These are phyloP conservation scores for Tieghemostelium lacteum DNA, from an alignment of 78 protist species.

Conservation along the genomic window DNA sequence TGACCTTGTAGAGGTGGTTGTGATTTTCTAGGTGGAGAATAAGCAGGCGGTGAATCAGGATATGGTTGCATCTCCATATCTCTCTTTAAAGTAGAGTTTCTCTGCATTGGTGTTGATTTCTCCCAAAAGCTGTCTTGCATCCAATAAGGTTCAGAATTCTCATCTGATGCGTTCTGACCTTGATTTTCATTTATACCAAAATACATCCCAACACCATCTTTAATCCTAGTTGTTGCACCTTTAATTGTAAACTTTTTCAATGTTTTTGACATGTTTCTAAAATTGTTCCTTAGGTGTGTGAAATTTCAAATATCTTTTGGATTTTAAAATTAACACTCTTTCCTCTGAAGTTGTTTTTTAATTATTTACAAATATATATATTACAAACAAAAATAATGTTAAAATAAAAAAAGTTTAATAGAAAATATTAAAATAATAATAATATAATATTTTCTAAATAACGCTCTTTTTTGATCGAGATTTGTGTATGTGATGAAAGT, in stretches of 20 bases:
- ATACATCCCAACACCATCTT: constrained; percentile 70
- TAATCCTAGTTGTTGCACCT: constrained; percentile 57
- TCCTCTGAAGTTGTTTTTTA: no score
- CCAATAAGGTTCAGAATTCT: constrained; percentile 71
- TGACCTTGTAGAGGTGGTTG: neutral
- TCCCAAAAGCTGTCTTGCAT: constrained; percentile 80
- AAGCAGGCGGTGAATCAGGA: constrained; percentile 68
- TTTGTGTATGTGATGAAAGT: no score
- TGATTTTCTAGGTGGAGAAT: constrained; percentile 30
- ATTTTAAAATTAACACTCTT: no score
- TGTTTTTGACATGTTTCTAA: neutral
- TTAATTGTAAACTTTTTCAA: constrained; percentile 47
- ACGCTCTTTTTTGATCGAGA: no score
- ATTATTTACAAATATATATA: no score
- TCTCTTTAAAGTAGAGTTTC: no score
- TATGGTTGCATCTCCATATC: constrained; percentile 47
- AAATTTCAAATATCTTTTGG: no score
- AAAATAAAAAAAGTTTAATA: no score
- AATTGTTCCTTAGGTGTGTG: no score
- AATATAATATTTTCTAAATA: no score
- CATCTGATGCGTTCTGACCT: neutral
- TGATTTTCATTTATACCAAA: constrained; percentile 26
- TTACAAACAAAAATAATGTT: no score
- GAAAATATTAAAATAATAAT: no score
- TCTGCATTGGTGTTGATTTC: constrained; percentile 42